Percentiles rank a stretch among this genome's conserved stretches.
phyloP scores from a whole-genome alignment of 2,329 filamentous ascomycete genomes.

The Neofusicoccum laricinum region DNA sequence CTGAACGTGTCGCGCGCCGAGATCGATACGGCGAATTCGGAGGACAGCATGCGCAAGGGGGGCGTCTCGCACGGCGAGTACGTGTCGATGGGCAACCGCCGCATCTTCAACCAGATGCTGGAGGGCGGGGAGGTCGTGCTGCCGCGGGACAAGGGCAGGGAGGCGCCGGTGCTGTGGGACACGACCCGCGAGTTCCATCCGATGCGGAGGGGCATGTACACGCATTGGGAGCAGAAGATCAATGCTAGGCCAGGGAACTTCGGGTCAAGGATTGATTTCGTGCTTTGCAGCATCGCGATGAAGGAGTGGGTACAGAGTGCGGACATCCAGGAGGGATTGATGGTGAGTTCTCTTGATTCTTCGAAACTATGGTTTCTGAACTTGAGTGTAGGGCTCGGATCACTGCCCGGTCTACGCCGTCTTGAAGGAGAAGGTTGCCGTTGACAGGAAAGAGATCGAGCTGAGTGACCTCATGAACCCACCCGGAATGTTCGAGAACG shows the following conservation, averaged over 20 bases:
- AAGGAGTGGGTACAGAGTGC: slow-evolving; percentile 75
- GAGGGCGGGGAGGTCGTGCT: slow-evolving; percentile 68
- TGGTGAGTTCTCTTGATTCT: slow-evolving; percentile 45
- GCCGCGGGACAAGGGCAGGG: slow-evolving; percentile 65
- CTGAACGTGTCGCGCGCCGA: slow-evolving; percentile 72
- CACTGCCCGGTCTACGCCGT: slow-evolving; percentile 90
- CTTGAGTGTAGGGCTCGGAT: slow-evolving; percentile 68
- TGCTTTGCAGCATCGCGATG: slow-evolving; percentile 77
- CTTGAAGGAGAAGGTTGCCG: slow-evolving; percentile 61
- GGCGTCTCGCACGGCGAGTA: slow-evolving; percentile 68
- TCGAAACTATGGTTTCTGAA: not conserved
- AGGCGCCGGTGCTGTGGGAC: slow-evolving; percentile 75
- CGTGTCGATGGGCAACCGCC: slow-evolving; percentile 66
- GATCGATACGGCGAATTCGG: slow-evolving; percentile 72
- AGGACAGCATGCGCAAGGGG: slow-evolving; percentile 69
- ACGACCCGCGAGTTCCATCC: slow-evolving; percentile 80
- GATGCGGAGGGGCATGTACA: slow-evolving; percentile 84
- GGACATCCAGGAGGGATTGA: slow-evolving; percentile 88
- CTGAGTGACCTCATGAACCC: slow-evolving; percentile 78
- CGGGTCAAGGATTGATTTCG: slow-evolving; percentile 89
- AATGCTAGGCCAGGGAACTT: slow-evolving; percentile 96
- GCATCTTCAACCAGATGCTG: slow-evolving; percentile 83
- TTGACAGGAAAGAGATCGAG: slow-evolving; percentile 50
- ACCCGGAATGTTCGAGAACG: slow-evolving; percentile 65
- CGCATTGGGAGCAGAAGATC: slow-evolving; percentile 92